Percentiles rank a stretch among this genome's conserved stretches.
These are phyloP conservation scores for Trichosporon faecale DNA, from an alignment of 1,284 basidiomycete species.

Conservation along the genomic window DNA sequence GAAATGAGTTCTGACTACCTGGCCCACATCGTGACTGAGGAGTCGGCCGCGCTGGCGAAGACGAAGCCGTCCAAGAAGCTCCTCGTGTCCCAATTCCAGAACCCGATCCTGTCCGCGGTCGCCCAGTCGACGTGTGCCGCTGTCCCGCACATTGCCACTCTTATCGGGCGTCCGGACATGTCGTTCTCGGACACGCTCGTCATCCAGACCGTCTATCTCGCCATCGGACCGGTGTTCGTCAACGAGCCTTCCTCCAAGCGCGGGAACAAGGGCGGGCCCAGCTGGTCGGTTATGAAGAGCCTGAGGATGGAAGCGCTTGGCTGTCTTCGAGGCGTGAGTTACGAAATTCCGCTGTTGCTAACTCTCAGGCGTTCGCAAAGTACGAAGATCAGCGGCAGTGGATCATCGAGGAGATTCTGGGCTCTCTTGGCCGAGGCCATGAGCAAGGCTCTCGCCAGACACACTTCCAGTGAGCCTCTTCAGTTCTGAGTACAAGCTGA, in stretches of 20 bases:
- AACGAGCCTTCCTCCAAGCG: slow-evolving; percentile 57
- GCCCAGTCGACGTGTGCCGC: slow-evolving; percentile 61
- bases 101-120: slow-evolving; percentile 60
- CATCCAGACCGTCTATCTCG: slow-evolving; percentile 85
- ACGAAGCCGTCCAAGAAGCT: slow-evolving; percentile 17
- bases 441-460: slow-evolving; percentile 83
- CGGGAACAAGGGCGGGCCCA: slow-evolving; percentile 58
- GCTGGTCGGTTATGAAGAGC: slow-evolving; percentile 62
- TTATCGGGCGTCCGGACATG: slow-evolving; percentile 54
- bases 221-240: slow-evolving; percentile 88
- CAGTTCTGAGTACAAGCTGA: background rate
- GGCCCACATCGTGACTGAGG: slow-evolving; percentile 58
- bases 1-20: slow-evolving; percentile 57
- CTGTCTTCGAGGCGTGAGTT: slow-evolving; percentile 73
- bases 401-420: slow-evolving; percentile 94
- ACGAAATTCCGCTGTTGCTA: background rate
- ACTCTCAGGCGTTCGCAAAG: slow-evolving; percentile 73
- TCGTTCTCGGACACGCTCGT: slow-evolving; percentile 82
- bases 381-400: slow-evolving; percentile 85
- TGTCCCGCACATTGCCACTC: slow-evolving; percentile 47
- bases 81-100: slow-evolving; percentile 39
- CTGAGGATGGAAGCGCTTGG: slow-evolving; percentile 75
- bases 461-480: slow-evolving; percentile 66
- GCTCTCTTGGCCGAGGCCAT: slow-evolving; percentile 81
- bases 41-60: slow-evolving; percentile 45